phyloP scores from a whole-genome alignment of 2,329 filamentous ascomycete species.

The Calonectria crousiana region DNA sequence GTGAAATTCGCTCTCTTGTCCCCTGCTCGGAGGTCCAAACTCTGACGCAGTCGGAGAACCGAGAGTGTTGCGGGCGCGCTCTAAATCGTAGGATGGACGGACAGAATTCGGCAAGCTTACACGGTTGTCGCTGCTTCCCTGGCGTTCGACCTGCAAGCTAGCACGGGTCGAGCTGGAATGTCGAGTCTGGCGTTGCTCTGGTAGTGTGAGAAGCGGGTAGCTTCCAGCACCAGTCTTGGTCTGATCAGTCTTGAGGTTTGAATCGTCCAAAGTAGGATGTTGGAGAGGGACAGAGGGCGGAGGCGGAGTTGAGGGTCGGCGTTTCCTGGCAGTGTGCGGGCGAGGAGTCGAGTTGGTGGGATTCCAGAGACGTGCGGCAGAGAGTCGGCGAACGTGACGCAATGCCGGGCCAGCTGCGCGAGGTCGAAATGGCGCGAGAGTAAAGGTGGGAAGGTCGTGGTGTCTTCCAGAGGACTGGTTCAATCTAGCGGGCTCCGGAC shows the following conservation, averaged over 20 bases:
- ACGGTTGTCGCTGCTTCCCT: slow-evolving; percentile 59
- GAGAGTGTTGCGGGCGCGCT: slow-evolving; percentile 51
- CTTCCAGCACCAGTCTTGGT: slow-evolving; percentile 57
- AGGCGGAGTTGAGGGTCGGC: slow-evolving; percentile 66
- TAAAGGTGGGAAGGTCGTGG: slow-evolving; percentile 31
- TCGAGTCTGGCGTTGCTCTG: slow-evolving; percentile 62
- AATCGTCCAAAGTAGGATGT: slow-evolving; percentile 57
- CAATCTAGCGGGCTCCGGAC: slow-evolving; percentile 43
- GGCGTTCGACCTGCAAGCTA: slow-evolving; percentile 65
- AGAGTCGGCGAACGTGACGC: slow-evolving; percentile 54
- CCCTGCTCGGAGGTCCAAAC: slow-evolving; percentile 31
- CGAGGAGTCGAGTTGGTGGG: slow-evolving; percentile 71
- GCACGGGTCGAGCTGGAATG: slow-evolving; percentile 57
- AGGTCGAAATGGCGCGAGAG: slow-evolving; percentile 57
- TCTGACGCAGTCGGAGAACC: slow-evolving; percentile 38
- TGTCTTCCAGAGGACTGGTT: slow-evolving; percentile 31
- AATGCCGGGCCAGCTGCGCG: slow-evolving; percentile 46
- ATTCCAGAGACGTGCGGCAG: slow-evolving; percentile 69
- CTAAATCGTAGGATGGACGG: slow-evolving; percentile 66
- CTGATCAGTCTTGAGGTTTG: slow-evolving; percentile 52
- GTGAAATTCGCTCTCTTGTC: slow-evolving; percentile 27
- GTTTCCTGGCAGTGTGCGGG: slow-evolving; percentile 50
- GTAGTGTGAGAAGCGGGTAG: slow-evolving; percentile 64
- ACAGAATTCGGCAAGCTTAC: slow-evolving; percentile 67
- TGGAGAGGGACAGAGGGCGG: slow-evolving; percentile 64